phyloP scores from a whole-genome alignment of 2,329 filamentous ascomycete genomes.

The Fusarium sterilihyphosum region DNA sequence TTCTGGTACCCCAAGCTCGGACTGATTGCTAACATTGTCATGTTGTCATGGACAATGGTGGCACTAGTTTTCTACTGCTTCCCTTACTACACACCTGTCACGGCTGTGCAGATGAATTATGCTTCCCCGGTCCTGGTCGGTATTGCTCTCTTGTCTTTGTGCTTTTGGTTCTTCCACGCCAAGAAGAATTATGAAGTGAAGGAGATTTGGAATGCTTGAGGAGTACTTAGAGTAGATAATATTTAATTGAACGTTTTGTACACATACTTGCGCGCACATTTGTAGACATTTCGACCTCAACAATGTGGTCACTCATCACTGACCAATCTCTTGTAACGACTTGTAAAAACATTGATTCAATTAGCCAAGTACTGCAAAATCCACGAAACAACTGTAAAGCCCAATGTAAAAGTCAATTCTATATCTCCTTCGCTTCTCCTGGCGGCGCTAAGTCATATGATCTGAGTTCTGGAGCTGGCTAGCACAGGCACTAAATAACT shows the following conservation, averaged over 20 bases:
- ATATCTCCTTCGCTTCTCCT: background rate
- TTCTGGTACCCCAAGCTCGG: conserved; percentile 4
- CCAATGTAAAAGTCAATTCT: background rate
- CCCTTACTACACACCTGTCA: background rate
- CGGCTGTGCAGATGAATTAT: conserved; percentile 2
- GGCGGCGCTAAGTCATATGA: background rate
- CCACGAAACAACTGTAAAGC: no score
- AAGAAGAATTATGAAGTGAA: background rate
- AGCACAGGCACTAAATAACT: background rate
- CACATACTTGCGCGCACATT: no score
- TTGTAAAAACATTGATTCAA: no score
- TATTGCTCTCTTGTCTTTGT: background rate
- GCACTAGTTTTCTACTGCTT: conserved; percentile 7
- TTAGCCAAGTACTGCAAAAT: no score
- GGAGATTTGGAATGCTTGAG: background rate
- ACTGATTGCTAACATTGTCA: background rate
- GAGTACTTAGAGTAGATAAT: no score
- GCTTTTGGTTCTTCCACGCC: background rate
- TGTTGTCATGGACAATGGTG: background rate
- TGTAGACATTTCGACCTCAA: no score
- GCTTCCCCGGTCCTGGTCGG: background rate
- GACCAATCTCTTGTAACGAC: accelerated
- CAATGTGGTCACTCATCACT: accelerated
- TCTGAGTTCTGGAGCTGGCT: background rate
- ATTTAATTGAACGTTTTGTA: no score